Base-by-base conservation (phyloP, 768 basidiomycete genomes). In the Leccinum incarnatum region DNA sequence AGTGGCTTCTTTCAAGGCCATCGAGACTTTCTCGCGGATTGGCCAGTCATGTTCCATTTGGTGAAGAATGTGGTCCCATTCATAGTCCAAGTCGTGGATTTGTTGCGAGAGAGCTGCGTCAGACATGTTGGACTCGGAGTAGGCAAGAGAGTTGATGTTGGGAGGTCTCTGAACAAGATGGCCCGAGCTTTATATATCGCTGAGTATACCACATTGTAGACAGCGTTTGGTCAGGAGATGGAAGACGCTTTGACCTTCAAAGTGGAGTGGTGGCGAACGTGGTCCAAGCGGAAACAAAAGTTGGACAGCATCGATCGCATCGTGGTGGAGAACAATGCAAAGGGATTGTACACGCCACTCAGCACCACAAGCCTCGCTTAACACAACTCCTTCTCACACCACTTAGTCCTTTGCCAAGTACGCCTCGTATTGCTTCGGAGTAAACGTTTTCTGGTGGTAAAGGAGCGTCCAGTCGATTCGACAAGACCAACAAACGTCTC, bases 391-490 rank as follows among this genome's bases (percentile, higher is more conserved):
- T 11, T 25, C 29, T 6, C 29, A 54, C 15, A 17, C 34, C 11
- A 19, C 32, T 6, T 62, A 50, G 8, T 58, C 51, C 50, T 79
- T 80, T 15, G 76, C 75, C 55, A 79, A 67, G 21, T 80, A 70
- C 1, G 76, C 78, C 53, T 85, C 77, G 67, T 83, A 89, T 70
- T 91, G 87, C 62, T 80, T 78, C 5, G 83, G 86, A 4, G 89
- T 90, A 57, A 84, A 83, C 0, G 88, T 86, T 84, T 87, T 90
- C 89, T 91, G 61, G 29, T 42, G 9, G 40, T 21, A 17, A 15
- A 36, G 10, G 9, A 51, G 23, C 8, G 34, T 55, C 10, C 7
- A 49, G 57, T 23, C 36, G 29, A 50, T 32, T 51, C 25, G 48
- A 23, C 34, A 14, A 3, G 29, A 56, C 29, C 52, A 11, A 10